Percentiles rank a stretch among this genome's conserved stretches.
phyloP scores from a whole-genome alignment of 2,329 filamentous ascomycete species.

The Penicillium digitatum region DNA sequence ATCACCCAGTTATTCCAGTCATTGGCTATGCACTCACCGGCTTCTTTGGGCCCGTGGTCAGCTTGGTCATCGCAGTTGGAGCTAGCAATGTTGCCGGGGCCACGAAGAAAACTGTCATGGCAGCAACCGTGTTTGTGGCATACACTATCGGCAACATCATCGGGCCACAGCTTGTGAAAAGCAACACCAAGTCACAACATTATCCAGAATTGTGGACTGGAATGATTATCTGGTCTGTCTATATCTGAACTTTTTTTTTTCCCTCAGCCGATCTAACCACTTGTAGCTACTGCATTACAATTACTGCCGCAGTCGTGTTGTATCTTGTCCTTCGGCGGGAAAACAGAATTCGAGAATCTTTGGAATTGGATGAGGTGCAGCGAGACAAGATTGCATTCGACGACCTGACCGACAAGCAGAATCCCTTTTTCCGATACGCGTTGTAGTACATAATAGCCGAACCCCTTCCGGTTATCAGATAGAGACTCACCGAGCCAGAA shows the following conservation, averaged over 20 bases:
- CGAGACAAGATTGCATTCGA: slow-evolving; percentile 63
- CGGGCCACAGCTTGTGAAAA: slow-evolving; percentile 66
- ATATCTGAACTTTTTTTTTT: neutral
- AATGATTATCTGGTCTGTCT: slow-evolving; percentile 57
- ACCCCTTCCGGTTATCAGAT: neutral
- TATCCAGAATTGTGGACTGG: slow-evolving; percentile 70
- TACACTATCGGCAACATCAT: slow-evolving; percentile 76
- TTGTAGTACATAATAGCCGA: slow-evolving; percentile 28
- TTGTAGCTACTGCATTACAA: slow-evolving; percentile 63
- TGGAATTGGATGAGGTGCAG: slow-evolving; percentile 57
- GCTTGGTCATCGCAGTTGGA: slow-evolving; percentile 54
- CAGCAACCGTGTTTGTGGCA: slow-evolving; percentile 68
- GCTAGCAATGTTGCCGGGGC: slow-evolving; percentile 70
- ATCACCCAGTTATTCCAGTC: slow-evolving; percentile 63
- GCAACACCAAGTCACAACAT: slow-evolving; percentile 61
- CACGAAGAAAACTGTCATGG: slow-evolving; percentile 75
- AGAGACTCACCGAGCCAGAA: neutral
- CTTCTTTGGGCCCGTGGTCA: slow-evolving; percentile 68
- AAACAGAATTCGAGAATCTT: slow-evolving; percentile 51
- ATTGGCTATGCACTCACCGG: slow-evolving; percentile 69
- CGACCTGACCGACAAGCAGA: slow-evolving; percentile 66
- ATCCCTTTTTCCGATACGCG: slow-evolving; percentile 63
- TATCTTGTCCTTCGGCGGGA: slow-evolving; percentile 59
- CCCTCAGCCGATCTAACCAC: neutral
- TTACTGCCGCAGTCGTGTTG: slow-evolving; percentile 53